Base-by-base conservation (phyloP, 2,329 filamentous ascomycete species). In the Penicillium frequentans region DNA sequence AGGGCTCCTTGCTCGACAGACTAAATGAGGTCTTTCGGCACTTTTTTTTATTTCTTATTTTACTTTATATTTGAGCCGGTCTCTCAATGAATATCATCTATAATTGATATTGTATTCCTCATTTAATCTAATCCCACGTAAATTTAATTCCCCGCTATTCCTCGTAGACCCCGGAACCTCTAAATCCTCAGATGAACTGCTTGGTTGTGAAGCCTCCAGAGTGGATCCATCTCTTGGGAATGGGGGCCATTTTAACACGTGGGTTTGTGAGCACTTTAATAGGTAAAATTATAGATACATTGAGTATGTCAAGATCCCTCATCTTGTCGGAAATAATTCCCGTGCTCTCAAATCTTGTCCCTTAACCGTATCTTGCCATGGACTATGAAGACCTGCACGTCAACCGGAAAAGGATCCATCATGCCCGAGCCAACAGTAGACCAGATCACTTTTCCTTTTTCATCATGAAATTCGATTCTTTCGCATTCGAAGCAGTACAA, bases 1-100 rank as follows among this genome's bases (percentile, higher is more conserved):
- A 49, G 64, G 69, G 35, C 65, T 67, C 53, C 54, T 67, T 24
- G 56, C 59, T 55, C 62, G 62, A 23, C 64, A 59, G 54, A 57
- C 52, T 52, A 53, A 57, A 16, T 64, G 55, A 63, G 59, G 39
- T 48, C 11, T 56, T 46, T 31, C 10, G 23, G 16, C 13, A 23
- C 24, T 5, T 47, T 35, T 31, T 31, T 19, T 29, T 21, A 21
- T 23, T 48, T 31, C 5, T 6, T 23, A 3, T 24, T 24, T 24
- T 24, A 26, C 7, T 1, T 26, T 21, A n/a, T 21, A 42, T 37
- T 27, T 49, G 56, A 64, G 59, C 57, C 56, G 51, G 52, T 49
- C 53, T 63, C 59, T 52, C 35, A 29, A 43, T 27, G 14, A 44
- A 53, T 11, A 49, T 14, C n/a, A 50, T 49, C 16, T 29, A 42